Percentiles rank a stretch among this genome's conserved stretches.
phyloP scores from a whole-genome alignment of 345 rosid species.

The Eucalyptus shirleyi region DNA sequence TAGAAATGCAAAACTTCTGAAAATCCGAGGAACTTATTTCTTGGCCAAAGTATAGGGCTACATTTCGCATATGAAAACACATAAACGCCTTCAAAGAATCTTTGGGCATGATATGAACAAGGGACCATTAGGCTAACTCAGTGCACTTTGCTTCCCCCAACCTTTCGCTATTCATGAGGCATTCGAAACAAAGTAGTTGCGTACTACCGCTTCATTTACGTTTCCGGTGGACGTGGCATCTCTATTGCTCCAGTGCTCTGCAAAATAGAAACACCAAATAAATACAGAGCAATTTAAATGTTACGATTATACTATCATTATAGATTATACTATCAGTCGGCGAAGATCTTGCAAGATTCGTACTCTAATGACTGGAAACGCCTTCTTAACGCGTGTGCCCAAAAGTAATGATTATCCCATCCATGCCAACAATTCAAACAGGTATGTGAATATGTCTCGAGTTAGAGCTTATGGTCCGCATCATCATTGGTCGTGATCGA shows the following conservation, averaged over 20 bases:
- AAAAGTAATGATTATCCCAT: no score
- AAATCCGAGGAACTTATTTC: background rate
- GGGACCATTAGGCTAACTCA: slow-evolving; percentile 48
- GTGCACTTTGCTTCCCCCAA: slow-evolving; percentile 25
- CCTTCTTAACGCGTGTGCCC: no score
- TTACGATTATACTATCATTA: no score
- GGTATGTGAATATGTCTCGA: no score
- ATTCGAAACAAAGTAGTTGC: slow-evolving; percentile 7
- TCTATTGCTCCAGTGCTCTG: slow-evolving; percentile 39
- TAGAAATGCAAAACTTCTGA: background rate
- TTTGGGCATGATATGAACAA: slow-evolving; percentile 61
- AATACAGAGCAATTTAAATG: no score
- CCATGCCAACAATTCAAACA: no score
- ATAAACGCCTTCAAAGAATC: background rate
- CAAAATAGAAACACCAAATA: no score
- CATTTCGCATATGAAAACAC: background rate
- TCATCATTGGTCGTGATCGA: no score
- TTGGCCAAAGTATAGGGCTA: background rate
- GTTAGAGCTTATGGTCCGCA: no score
- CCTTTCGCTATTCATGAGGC: background rate
- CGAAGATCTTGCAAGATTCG: no score
- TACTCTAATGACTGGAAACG: no score
- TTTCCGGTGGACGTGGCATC: slow-evolving; percentile 35
- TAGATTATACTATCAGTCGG: no score
- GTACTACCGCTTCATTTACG: slow-evolving; percentile 4